Base-by-base conservation (phyloP, 179 eudicot species). In the Silene vulgaris region DNA sequence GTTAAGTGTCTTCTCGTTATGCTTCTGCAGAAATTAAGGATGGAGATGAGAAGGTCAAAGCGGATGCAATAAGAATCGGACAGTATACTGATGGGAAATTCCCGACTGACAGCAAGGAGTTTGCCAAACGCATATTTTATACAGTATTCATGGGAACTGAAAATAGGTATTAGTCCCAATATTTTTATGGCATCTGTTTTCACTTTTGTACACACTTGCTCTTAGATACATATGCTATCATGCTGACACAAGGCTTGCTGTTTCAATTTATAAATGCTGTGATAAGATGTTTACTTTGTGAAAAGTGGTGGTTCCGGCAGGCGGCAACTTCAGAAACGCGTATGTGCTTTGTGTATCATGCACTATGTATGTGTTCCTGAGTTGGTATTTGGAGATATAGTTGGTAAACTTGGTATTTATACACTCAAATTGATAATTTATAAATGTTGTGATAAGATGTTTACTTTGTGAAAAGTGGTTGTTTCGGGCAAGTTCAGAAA, bases 121-220 rank as follows among this genome's bases (percentile, higher is more conserved):
- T 95, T 73, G 96, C 99, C 2, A 88, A 87, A 76, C 94, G 99
- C 72, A 86, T 95, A 75, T 95, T 95, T 80, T 95, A 95, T 82
- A 92, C 97, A 0, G 93, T 92, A 40, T 95, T 77, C 85, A 92
- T 95, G 99, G 97, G 97, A 83, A 86, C 99, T 57, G 97, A 95
- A 83, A 95, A 95, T 74, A 95, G 97, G 99, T 90, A 72, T 68
- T 59, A 35, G 35, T 69, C 8, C n/a, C 37, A 8, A 11, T 21
- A 29, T 70, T 14, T 35, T 14, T 26, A 75, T 43, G 40, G 5
- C 8, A 1, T 52, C 16, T 75, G 16, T 16, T 43, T 62, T 71
- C 20, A 28, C 64, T 8, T 50, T 63, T 68, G 72, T 74, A 21
- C 13, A 64, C 75, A 30, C 12, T 75, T 63, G 21, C 32, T 29